Conservation (phyloP, 805 yeast genomes). For the Sungouiella thailandica region DNA sequence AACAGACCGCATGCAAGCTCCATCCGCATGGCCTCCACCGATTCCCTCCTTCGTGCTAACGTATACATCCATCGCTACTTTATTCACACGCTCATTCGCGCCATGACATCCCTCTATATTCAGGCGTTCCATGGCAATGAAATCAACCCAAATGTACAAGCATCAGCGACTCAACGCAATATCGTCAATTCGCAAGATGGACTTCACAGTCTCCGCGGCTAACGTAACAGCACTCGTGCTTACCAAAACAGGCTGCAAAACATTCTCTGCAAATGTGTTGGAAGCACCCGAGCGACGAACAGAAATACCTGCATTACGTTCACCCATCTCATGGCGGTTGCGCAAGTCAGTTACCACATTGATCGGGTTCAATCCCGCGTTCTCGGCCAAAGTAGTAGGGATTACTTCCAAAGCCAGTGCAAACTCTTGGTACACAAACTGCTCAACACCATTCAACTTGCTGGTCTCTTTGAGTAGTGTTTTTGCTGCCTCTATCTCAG, state of each 20-base stretch:
- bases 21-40: no score
- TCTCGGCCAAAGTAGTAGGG: conserved; percentile 92
- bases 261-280: conserved; percentile 89
- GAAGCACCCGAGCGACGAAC: conserved; percentile 92
- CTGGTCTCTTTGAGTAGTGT: conserved; percentile 67
- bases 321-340: conserved; percentile 87
- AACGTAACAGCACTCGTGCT: conserved; percentile 89
- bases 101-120: no score
- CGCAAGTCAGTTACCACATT: conserved; percentile 89
- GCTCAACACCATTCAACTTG: conserved; percentile 77
- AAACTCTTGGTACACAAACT: conserved; percentile 86
- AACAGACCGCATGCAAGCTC: no score
- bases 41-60: no score
- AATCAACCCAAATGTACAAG: no score
- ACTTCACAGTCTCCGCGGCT: conserved; percentile 95
- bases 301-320: conserved; percentile 89
- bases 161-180: conserved; percentile 57
- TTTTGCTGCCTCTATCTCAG: conserved; percentile 86
- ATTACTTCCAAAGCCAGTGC: conserved; percentile 89
- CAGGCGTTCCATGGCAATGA: no score
- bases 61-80: no score
- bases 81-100: no score
- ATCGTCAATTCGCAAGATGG: conserved; percentile 94
- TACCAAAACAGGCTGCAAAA: conserved; percentile 92
- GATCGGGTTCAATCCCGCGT: conserved; percentile 89